A percentile compares a stretch with the other conserved stretches of the same genome.
These are phyloP conservation scores for Phyllosticta citribraziliensis DNA, from an alignment of 2,329 filamentous ascomycete species.

Conservation along the genomic window DNA sequence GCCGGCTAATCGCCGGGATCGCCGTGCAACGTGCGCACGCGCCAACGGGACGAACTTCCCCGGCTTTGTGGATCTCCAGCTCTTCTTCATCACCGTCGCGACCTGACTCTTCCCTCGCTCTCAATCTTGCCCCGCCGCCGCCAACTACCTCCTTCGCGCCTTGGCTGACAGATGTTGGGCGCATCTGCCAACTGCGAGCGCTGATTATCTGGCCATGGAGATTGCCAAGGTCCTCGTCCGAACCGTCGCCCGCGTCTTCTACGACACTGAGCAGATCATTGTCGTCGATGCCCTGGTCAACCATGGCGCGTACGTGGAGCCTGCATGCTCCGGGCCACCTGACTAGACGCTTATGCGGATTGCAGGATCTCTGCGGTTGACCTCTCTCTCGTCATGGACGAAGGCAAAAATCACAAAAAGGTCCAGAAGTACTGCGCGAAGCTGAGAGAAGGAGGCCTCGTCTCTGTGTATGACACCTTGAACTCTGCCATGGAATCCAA, in stretches of 20 bases:
- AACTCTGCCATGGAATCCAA: not conserved
- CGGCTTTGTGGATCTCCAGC: not conserved
- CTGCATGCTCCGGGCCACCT: conserved; percentile 31
- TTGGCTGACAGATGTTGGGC: not conserved
- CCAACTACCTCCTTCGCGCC: not conserved
- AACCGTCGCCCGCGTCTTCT: conserved; percentile 78
- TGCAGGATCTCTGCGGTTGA: conserved; percentile 72
- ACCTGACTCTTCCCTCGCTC: not conserved
- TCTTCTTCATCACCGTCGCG: not conserved
- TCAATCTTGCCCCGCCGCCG: not conserved
- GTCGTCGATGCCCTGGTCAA: conserved; percentile 71
- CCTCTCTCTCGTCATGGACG: conserved; percentile 64
- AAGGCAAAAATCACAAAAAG: conserved; percentile 78
- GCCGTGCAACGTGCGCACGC: not conserved
- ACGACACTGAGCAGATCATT: conserved; percentile 73
- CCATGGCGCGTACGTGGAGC: conserved; percentile 58
- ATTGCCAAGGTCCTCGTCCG: conserved; percentile 71
- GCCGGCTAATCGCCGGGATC: not conserved
- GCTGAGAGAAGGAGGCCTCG: conserved; percentile 75
- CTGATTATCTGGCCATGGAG: conserved; percentile 40
- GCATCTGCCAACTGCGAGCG: not conserved
- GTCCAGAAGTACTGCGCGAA: conserved; percentile 81
- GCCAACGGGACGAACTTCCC: not conserved
- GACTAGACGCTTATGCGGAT: conserved; percentile 11
- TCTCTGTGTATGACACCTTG: conserved; percentile 57